Evolutionary conservation across 2,329 filamentous ascomycete species (phyloP), one percentile per base, ranked within the genome.

Genomic region (Neonectria magnoliae): DNA sequence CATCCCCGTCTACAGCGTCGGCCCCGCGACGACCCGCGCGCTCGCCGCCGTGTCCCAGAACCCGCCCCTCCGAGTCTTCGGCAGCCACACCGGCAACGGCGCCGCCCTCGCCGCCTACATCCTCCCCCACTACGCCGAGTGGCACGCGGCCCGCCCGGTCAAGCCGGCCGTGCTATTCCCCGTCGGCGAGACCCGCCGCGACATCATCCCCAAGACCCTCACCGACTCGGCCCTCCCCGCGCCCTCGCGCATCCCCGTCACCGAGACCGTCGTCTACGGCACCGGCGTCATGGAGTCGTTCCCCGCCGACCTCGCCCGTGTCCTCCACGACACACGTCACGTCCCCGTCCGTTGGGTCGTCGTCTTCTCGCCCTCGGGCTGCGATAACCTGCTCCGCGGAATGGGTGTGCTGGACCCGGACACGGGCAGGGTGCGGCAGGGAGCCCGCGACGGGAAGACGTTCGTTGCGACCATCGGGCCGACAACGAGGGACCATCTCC

Each of bases 391-490:
- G 82, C 80, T 91, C 45, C 79, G 80, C 7, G 82, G 81, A 2
- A 75, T 92, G 56, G 85, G 81, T 2, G 71, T 86, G 69, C 73
- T 90, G 18, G 84, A 88, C 60, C 73, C 78, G 5, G 74, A 76
- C 18, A 85, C 81, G 1, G 80, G 81, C 20, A 83, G 76, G 71
- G 79, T 76, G 20, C 73, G 73, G 36, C 71, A 69, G 5, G 72
- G 56, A 13, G 67, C 64, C 4, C 66, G 74, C 33, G 75, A 76
- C 29, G 80, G 80, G 10, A 84, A 77, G 55, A 91, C 89, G 1
- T 89, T 87, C 67, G 83, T 98, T 65, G 93, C 91, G 14, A 97
- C 94, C 0, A 99, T 99, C 78, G 96, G 96, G 1, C 95, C 96
- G 13, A 99, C 96, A 18, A 99, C 96, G 11, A 86, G 90, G 67